A percentile compares a stretch with the other conserved stretches of the same genome.
Evolutionary conservation across 108 stramenopile genomes (phyloP).

Genomic region (Nannochloropsis granulata): DNA sequence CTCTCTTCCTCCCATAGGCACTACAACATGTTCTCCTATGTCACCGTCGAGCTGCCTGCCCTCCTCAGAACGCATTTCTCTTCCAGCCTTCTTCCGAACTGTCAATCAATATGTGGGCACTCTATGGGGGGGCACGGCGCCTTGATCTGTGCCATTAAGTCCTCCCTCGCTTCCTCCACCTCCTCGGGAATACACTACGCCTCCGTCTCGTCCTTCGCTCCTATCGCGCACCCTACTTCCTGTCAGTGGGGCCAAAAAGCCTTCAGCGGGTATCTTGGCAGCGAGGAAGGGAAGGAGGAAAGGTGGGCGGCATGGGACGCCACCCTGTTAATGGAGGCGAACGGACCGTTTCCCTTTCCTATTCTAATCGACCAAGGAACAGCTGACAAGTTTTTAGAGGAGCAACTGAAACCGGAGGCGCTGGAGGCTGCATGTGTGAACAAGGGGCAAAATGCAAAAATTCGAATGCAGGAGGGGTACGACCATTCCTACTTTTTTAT

Average conservation of each 20-base stretch:
- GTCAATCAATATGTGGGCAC: conserved; percentile 67
- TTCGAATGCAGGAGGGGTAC: conserved; percentile 66
- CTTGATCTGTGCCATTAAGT: conserved; percentile 61
- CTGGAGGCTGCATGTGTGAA: conserved; percentile 47
- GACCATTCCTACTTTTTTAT: conserved; percentile 90
- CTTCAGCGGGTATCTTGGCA: conserved; percentile 74
- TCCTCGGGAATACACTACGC: background rate
- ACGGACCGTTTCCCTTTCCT: conserved; percentile 23
- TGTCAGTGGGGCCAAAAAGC: conserved; percentile 96
- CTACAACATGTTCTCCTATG: conserved; percentile 90
- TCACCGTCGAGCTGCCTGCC: conserved; percentile 66
- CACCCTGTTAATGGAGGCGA: conserved; percentile 46
- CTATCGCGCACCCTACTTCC: conserved; percentile 79
- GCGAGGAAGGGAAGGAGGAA: conserved; percentile 40
- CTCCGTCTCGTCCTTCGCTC: conserved; percentile 73
- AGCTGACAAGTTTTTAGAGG: conserved; percentile 50
- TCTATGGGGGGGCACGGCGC: conserved; percentile 86
- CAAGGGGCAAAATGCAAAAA: conserved; percentile 47
- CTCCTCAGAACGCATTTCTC: conserved; percentile 41
- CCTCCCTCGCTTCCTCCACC: background rate
- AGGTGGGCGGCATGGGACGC: conserved; percentile 61
- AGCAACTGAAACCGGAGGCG: conserved; percentile 48
- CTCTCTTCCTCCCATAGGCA: conserved; percentile 45
- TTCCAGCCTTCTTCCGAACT: conserved; percentile 35
- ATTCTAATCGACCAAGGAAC: conserved; percentile 39